A percentile compares a stretch with the other conserved stretches of the same genome.
These are phyloP conservation scores for Paracamarosporium sp. DNA, from an alignment of 2,329 filamentous ascomycete species.

Conservation along the genomic window DNA sequence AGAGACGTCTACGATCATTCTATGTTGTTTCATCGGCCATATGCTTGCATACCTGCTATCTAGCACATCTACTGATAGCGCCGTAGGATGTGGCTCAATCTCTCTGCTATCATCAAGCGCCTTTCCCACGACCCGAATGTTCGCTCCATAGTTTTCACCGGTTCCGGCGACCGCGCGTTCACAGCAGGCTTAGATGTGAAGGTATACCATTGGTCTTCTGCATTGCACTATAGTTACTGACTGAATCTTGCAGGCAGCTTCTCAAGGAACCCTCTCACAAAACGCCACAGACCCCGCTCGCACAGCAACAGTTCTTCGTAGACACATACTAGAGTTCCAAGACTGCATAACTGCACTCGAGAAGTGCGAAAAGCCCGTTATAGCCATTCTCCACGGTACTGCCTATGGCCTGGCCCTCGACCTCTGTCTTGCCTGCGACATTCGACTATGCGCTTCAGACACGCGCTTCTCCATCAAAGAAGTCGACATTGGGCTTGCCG, in stretches of 20 bases:
- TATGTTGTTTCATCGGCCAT: too few relatives aligned
- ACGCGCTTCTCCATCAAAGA: constrained; percentile 77
- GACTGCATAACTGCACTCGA: constrained; percentile 77
- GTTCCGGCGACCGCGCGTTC: constrained; percentile 83
- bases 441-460: constrained; percentile 68
- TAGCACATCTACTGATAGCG: neutral
- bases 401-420: constrained; percentile 49
- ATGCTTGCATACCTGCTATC: neutral
- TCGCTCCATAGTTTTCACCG: constrained; percentile 79
- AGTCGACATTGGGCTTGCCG: constrained; percentile 81
- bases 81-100: constrained; percentile 80
- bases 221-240: neutral
- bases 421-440: constrained; percentile 71
- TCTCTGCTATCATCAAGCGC: constrained; percentile 73
- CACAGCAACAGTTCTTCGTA: constrained; percentile 56
- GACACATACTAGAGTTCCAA: constrained; percentile 81
- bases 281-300: constrained; percentile 62
- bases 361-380: constrained; percentile 11
- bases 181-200: constrained; percentile 82
- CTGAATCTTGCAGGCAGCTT: constrained; percentile 60
- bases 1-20: too few relatives aligned
- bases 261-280: constrained; percentile 53
- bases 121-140: constrained; percentile 76
- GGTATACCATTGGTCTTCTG: constrained; percentile 12
- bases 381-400: constrained; percentile 45